Percentiles rank a stretch among this genome's conserved stretches.
These are phyloP conservation scores for Protea cynaroides DNA, from an alignment of 164 flowering plant genomes.

Conservation along the genomic window DNA sequence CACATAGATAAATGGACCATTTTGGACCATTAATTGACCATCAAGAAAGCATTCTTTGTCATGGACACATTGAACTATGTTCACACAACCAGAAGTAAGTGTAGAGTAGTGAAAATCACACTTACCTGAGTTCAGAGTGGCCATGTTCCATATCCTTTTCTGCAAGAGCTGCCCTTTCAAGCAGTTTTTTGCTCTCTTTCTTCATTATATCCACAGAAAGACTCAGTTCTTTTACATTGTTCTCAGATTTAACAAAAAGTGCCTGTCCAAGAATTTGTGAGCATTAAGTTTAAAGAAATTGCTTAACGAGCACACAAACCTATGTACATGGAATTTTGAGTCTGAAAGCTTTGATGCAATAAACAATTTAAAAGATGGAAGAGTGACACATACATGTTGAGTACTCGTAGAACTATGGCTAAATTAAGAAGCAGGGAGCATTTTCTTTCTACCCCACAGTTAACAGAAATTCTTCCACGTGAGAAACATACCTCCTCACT, in stretches of 20 bases:
- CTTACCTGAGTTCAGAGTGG: slow-evolving; percentile 50
- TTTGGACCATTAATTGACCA: neutral
- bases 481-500: slow-evolving; percentile 69
- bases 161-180: slow-evolving; percentile 79
- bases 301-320: too few species aligned
- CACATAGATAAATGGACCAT: neutral
- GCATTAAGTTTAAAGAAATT: slow-evolving; percentile 1
- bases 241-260: slow-evolving; percentile 61
- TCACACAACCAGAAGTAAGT: neutral
- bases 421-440: neutral
- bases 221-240: slow-evolving; percentile 56
- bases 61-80: neutral
- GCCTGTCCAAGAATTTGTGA: slow-evolving; percentile 49
- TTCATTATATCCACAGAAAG: slow-evolving; percentile 76
- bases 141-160: slow-evolving; percentile 82
- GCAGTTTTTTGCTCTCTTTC: slow-evolving; percentile 75
- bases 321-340: neutral
- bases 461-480: neutral
- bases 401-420: neutral
- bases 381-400: neutral
- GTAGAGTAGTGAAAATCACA: neutral
- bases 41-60: neutral
- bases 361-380: neutral
- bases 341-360: neutral
- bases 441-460: neutral